Evolutionary conservation across 2,329 filamentous ascomycete genomes (phyloP).

Genomic region (Monascus ruber): DNA sequence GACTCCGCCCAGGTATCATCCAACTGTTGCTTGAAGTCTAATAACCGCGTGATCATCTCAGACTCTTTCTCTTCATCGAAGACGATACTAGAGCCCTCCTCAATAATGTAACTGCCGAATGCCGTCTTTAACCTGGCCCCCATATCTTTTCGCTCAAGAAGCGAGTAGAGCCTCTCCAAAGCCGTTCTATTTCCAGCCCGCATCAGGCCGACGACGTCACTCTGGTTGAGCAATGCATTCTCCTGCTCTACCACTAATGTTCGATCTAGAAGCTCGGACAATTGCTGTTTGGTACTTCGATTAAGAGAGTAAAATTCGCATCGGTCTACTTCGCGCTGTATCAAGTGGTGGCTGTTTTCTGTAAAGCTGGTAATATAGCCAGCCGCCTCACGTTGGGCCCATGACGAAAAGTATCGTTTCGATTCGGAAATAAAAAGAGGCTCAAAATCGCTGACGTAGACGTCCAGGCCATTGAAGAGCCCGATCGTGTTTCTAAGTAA

Average conservation of each 20-base stretch:
- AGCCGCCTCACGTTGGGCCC: slow-evolving; percentile 55
- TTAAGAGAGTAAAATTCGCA: slow-evolving; percentile 77
- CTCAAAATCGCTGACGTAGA: slow-evolving; percentile 74
- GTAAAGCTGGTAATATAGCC: slow-evolving; percentile 66
- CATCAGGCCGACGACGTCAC: slow-evolving; percentile 61
- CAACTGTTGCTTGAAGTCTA: slow-evolving; percentile 68
- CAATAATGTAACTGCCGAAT: slow-evolving; percentile 69
- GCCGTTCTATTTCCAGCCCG: slow-evolving; percentile 57
- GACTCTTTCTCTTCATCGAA: slow-evolving; percentile 66
- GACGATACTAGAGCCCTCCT: slow-evolving; percentile 65
- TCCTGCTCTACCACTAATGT: slow-evolving; percentile 60
- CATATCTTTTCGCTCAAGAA: slow-evolving; percentile 62
- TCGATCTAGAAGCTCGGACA: slow-evolving; percentile 62
- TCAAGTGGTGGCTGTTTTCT: slow-evolving; percentile 53
- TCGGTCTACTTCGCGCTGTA: slow-evolving; percentile 60
- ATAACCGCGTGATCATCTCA: slow-evolving; percentile 73
- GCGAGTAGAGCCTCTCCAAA: slow-evolving; percentile 63
- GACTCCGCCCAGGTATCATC: slow-evolving; percentile 66
- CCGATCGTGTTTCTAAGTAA: slow-evolving; percentile 65
- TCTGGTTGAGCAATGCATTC: slow-evolving; percentile 51
- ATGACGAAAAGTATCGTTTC: slow-evolving; percentile 54
- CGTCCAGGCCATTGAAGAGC: slow-evolving; percentile 73
- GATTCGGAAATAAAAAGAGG: slow-evolving; percentile 59
- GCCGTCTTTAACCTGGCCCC: slow-evolving; percentile 58
- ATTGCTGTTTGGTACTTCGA: slow-evolving; percentile 64